These are phyloP conservation scores for Starmerella sirachaensis DNA, from an alignment of 805 yeast genomes.

Conservation along the genomic window DNA sequence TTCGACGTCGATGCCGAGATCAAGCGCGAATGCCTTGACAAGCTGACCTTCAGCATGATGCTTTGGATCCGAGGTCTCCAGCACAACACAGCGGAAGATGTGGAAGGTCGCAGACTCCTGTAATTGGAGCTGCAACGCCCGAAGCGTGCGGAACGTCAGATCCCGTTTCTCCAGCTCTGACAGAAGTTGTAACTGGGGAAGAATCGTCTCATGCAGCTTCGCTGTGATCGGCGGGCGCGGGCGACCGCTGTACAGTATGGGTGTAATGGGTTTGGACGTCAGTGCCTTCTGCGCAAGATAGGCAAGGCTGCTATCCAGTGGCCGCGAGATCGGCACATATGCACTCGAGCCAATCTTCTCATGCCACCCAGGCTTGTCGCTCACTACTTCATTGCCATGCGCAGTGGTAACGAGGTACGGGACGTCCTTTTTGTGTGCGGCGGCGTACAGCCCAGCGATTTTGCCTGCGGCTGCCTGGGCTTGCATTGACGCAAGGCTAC, in stretches of 20 bases:
- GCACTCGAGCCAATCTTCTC: conserved; percentile 9
- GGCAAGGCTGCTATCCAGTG: conserved; percentile 19
- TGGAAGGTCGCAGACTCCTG: conserved; percentile 11
- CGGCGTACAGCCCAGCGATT: conserved; percentile 10
- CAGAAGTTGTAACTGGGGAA: conserved; percentile 12
- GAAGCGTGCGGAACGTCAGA: conserved; percentile 5
- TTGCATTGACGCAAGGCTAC: conserved; percentile 1
- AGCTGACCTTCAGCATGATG: conserved; percentile 21
- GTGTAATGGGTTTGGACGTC: not conserved
- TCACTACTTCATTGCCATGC: conserved; percentile 8
- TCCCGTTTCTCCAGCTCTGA: conserved; percentile 9
- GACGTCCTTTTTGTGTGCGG: conserved; percentile 1
- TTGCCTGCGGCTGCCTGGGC: conserved; percentile 16
- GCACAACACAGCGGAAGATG: conserved; percentile 36
- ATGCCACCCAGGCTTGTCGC: conserved; percentile 12
- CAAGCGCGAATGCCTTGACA: conserved; percentile 38
- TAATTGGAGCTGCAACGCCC: conserved; percentile 9
- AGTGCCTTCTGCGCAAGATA: conserved; percentile 16
- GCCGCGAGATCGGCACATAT: conserved; percentile 19
- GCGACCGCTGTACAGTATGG: conserved; percentile 5
- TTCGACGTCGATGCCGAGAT: conserved; percentile 39
- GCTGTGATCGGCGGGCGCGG: conserved; percentile 7
- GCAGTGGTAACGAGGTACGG: conserved; percentile 7
- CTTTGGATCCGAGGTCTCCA: conserved; percentile 24
- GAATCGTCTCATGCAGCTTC: conserved; percentile 5